Evolutionary conservation across 345 rosid genomes (phyloP), one percentile per base, ranked within the genome.

Genomic region (Cardiospermum halicacabum): DNA sequence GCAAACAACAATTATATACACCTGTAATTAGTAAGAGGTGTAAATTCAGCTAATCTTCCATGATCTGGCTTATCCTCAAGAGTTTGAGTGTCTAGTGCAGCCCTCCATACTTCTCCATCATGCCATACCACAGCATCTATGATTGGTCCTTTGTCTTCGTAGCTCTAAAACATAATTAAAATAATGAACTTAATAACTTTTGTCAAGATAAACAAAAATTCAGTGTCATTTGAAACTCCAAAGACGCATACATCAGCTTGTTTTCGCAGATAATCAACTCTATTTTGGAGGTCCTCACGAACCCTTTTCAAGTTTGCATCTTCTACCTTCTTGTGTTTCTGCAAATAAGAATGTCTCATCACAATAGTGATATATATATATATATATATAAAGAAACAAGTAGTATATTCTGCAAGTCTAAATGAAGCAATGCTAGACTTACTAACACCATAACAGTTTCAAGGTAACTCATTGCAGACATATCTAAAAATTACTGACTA

Each of bases 51-150:
- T 40, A 94, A 91, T 75, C 80, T 88, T 72, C 99, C 97, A 66
- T 81, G 64, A 56, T 84, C 84, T 69, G 87, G 78, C 75, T 82
- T 87, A 74, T 89, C 86, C 81, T 85, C 97, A 53, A 94, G 84
- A 72, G 79, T 89, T 67, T 85, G 99, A 7, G 96, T 91, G 71
- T 94, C 99, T 72, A 94, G 88, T 57, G 97, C 97, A 73, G 69
- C 96, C 81, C 97, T 85, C 97, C 99, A 94, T 39, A 84, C 75
- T 70, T 89, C 93, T 53, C 96, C 99, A 69, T 94, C 97, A 75
- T 94, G 82, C 99, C 99, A 94, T 40, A 87, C 96, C 73, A 89
- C 91, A 79, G 96, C 96, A 68, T 94, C 99, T 66, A 94, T 83
- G 58, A 85, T 74, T 75, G 97, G 97, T 57, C 99, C 99, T 77